Base-by-base conservation (phyloP, 2,329 filamentous ascomycete genomes). In the Penicillium sp. region DNA sequence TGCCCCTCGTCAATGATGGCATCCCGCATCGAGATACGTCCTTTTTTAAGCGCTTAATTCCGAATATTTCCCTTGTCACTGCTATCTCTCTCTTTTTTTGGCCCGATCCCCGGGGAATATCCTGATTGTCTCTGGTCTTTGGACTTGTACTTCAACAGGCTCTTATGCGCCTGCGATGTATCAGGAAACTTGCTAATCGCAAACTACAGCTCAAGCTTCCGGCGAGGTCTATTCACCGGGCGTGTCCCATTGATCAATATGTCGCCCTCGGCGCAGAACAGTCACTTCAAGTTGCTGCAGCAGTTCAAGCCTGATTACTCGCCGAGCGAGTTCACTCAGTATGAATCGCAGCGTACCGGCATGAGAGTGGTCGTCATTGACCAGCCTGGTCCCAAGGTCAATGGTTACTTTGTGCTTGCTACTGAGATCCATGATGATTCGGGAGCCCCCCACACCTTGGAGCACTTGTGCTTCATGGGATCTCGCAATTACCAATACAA, bases 351-450 rank as follows among this genome's bases (percentile, higher is more conserved):
- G 65, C 84, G 91, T 60, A 99, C 93, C 59, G 94, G 94, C 49
- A 94, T 99, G 91, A 88, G 92, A 64, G 89, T 96, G 32, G 86
- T 96, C 39, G 90, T 97, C 47, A 91, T 95, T 63, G 90, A 97
- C 71, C 88, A 92, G 64, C 86, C 94, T 71, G 93, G 94, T 0
- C 94, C 94, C n/a, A 97, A 97, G 74, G 84, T 97, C 57, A 89
- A 90, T 63, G 94, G 94, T 32, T 96, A 95, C 76, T 99, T 99
- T 75, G 89, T 92, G 32, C 83, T 99, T 49, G 94, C 94, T 32
- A 99, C 94, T 3, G 94, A 99, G 75, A 97, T 99, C 65, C 89
- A 96, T 66, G 94, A 99, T 77, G 92, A 99, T 73, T 97, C 93
- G 10, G 94, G 94, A 39, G 90, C 94, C 13, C 94, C 90, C 5